These are phyloP conservation scores for Fragilaria crotonensis DNA, from an alignment of 108 stramenopile species.

Conservation along the genomic window DNA sequence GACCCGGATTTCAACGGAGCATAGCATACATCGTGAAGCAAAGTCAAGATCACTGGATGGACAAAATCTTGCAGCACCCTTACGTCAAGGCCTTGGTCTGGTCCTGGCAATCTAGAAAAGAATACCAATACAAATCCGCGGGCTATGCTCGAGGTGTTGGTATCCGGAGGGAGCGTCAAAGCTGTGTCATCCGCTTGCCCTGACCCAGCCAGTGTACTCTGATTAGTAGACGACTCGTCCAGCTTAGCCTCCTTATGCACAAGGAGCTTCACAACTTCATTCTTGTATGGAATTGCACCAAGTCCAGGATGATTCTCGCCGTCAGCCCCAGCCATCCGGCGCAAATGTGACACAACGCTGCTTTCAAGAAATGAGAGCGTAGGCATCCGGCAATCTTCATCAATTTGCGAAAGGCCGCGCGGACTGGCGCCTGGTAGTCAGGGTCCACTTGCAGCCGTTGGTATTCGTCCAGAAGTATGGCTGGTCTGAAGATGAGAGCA, in stretches of 20 bases:
- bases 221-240: conserved; percentile 50
- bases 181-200: not conserved
- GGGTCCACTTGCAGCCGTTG: conserved; percentile 18
- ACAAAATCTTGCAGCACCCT: conserved; percentile 48
- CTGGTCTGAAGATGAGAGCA: conserved; percentile 48
- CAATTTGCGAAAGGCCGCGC: conserved; percentile 53
- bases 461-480: conserved; percentile 52
- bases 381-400: conserved; percentile 43
- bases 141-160: conserved; percentile 46
- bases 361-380: conserved; percentile 48
- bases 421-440: conserved; percentile 35
- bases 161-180: conserved; percentile 20
- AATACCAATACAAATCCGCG: conserved; percentile 67
- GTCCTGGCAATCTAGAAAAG: conserved; percentile 51
- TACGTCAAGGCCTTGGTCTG: conserved; percentile 26
- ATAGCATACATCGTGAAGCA: conserved; percentile 47
- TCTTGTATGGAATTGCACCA: conserved; percentile 62
- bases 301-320: conserved; percentile 27
- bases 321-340: conserved; percentile 51
- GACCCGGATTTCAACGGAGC: conserved; percentile 17
- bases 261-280: conserved; percentile 63
- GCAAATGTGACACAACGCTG: conserved; percentile 44
- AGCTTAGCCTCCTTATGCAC: conserved; percentile 64
- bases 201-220: conserved; percentile 14
- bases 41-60: conserved; percentile 44